A percentile compares a stretch with the other conserved stretches of the same genome.
phyloP scores from a whole-genome alignment of 345 rosid species.

The Schrenkiella parvula region DNA sequence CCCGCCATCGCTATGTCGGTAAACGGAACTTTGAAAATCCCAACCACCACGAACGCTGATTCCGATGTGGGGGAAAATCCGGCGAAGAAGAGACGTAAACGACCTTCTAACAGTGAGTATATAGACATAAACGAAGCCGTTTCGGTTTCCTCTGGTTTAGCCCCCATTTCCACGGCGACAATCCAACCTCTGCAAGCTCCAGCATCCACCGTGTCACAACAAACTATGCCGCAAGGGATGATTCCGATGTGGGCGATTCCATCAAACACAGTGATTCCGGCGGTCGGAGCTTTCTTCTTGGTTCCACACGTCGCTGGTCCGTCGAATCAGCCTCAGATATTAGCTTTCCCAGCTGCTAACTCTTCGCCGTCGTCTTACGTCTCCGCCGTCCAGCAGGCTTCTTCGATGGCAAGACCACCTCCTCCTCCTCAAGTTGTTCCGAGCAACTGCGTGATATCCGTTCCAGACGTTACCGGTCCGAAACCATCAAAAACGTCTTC shows the following conservation, averaged over 20 bases:
- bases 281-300: constrained; percentile 55
- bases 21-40: constrained; percentile 79
- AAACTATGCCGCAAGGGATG: constrained; percentile 53
- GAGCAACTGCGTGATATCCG: constrained; percentile 14
- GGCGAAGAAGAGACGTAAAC: constrained; percentile 62
- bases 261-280: constrained; percentile 54
- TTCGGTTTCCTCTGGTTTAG: constrained; percentile 47
- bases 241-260: constrained; percentile 87
- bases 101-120: constrained; percentile 73
- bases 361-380: constrained; percentile 41
- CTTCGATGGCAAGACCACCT: constrained; percentile 33
- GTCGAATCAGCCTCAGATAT: constrained; percentile 49
- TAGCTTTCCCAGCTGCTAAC: constrained; percentile 57
- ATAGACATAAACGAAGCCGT: constrained; percentile 52
- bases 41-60: constrained; percentile 51
- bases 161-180: constrained; percentile 38
- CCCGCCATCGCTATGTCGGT: constrained; percentile 95
- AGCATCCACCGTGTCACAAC: not conserved
- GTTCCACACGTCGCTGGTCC: constrained; percentile 47
- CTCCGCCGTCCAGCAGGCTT: constrained; percentile 51
- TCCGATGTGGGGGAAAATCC: constrained; percentile 39
- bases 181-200: constrained; percentile 14
- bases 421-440: constrained; percentile 3
- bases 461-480: constrained; percentile 31
- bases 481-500: constrained; percentile 35